phyloP scores from a whole-genome alignment of 805 yeast species.

The Pichia manshurica region DNA sequence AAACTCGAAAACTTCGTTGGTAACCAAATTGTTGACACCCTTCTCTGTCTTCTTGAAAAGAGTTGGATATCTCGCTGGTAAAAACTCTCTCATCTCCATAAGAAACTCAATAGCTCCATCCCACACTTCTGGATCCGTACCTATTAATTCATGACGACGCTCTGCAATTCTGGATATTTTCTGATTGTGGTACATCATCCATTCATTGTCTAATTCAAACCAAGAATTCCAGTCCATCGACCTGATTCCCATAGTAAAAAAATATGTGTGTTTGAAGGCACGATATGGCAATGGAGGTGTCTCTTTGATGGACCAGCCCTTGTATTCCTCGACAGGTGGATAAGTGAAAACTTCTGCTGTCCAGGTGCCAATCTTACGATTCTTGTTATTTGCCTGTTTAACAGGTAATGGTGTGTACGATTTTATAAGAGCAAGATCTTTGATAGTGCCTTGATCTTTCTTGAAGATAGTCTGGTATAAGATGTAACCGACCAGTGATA shows the following conservation, averaged over 20 bases:
- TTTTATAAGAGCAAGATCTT: slow-evolving; percentile 13
- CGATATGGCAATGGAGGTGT: slow-evolving; percentile 59
- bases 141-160: slow-evolving; percentile 43
- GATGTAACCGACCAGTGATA: no score
- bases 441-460: not conserved
- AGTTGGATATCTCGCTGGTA: slow-evolving; percentile 55
- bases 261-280: slow-evolving; percentile 61
- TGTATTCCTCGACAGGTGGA: slow-evolving; percentile 44
- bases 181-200: slow-evolving; percentile 48
- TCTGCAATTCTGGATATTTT: slow-evolving; percentile 46
- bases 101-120: slow-evolving; percentile 53
- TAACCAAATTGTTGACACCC: slow-evolving; percentile 46
- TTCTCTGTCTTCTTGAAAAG: slow-evolving; percentile 40
- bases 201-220: slow-evolving; percentile 66
- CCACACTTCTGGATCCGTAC: slow-evolving; percentile 45
- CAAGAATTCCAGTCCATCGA: slow-evolving; percentile 55
- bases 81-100: slow-evolving; percentile 45
- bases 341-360: slow-evolving; percentile 44
- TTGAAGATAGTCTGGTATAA: no score
- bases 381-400: slow-evolving; percentile 37
- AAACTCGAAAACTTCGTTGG: slow-evolving; percentile 46
- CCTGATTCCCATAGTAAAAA: slow-evolving; percentile 65
- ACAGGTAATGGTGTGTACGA: slow-evolving; percentile 29
- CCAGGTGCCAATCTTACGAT: slow-evolving; percentile 48
- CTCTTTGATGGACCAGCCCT: slow-evolving; percentile 42